phyloP scores from a whole-genome alignment of 805 yeast species.

The Wickerhamomyces mucosus region DNA sequence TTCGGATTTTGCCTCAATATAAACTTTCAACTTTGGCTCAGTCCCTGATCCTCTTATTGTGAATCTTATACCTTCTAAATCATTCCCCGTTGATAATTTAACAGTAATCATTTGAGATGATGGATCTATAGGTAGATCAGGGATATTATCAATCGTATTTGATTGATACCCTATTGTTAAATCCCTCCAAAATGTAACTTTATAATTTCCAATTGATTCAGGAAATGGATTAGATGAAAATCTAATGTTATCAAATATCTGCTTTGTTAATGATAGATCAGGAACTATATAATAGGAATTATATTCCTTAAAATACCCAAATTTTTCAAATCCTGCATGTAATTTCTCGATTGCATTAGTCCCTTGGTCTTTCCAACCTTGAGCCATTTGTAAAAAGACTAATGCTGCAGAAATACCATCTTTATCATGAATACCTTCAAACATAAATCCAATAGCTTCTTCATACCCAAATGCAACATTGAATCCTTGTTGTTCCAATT shows the following conservation, averaged over 20 bases:
- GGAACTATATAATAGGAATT: constrained; percentile 78
- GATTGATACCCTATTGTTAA: constrained; percentile 78
- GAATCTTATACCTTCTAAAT: constrained; percentile 44
- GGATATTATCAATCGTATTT: constrained; percentile 43
- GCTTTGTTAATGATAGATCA: constrained; percentile 38
- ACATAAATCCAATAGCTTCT: constrained; percentile 96
- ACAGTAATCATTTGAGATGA: constrained; percentile 84
- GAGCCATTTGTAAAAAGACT: constrained; percentile 64
- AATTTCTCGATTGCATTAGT: constrained; percentile 40
- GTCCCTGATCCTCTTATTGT: constrained; percentile 95
- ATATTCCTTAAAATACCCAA: constrained; percentile 76
- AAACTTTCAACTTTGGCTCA: constrained; percentile 88
- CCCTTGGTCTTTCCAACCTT: constrained; percentile 34
- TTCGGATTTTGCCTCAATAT: constrained; percentile 64
- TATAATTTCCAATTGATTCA: constrained; percentile 41
- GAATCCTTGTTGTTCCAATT: constrained; percentile 52
- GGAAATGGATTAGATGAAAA: constrained; percentile 27
- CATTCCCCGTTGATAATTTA: constrained; percentile 23
- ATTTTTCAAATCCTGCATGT: constrained; percentile 46
- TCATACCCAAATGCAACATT: constrained; percentile 85
- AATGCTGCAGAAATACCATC: constrained; percentile 83
- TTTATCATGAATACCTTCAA: constrained; percentile 74
- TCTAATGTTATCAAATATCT: constrained; percentile 50
- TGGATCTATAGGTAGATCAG: constrained; percentile 62
- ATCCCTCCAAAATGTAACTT: constrained; percentile 68